Evolutionary conservation across 1,284 basidiomycete genomes (phyloP), one percentile per base, ranked within the genome.

Genomic region (Moniliophthora roreri): DNA sequence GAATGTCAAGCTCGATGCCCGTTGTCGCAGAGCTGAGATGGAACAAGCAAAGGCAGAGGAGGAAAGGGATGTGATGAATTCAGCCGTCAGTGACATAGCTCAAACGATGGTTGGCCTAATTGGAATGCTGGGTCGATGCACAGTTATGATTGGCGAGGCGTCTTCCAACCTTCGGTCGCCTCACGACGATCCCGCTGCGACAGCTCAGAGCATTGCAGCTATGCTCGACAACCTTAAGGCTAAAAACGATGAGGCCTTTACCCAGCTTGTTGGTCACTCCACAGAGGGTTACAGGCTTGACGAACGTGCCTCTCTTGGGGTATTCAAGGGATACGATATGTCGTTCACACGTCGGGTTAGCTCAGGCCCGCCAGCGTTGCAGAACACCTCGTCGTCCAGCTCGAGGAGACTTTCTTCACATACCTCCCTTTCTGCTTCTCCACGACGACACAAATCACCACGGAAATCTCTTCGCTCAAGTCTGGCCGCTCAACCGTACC

Each of bases 71-170:
- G 85, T 83, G 1, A 75, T 92, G 66, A 78, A 78, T 48, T 81
- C 82, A 44, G 82, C 84, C 1, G 77, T 91, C 11, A 74, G 75
- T 21, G 76, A 80, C 50, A 87, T 93, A 66, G 82, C 89, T 2
- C 79, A 83, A 59, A 74, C 85, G 15, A 72, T 91, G 53, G 84
- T 93, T 16, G 78, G 76, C 55, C 75, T 94, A 11, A 70, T 93
- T 21, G 87, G 90, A 6, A 84, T 91, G 69, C 77, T 94, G n/a
- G 89, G 89, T 20, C 76, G 91, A 52, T 89, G 86, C 62, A 92
- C 87, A 1, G 80, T 88, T 36, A 80, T 86, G 66, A 73, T 93
- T 41, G 80, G 79, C 20, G 86, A 91, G 52, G 84, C 87, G 10
- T 82, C 85, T 11, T 75, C 70, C 38, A 66, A 73, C 37, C 73